These are phyloP conservation scores for Globisporangium nunn DNA, from an alignment of 352 stramenopile genomes.

Conservation along the genomic window DNA sequence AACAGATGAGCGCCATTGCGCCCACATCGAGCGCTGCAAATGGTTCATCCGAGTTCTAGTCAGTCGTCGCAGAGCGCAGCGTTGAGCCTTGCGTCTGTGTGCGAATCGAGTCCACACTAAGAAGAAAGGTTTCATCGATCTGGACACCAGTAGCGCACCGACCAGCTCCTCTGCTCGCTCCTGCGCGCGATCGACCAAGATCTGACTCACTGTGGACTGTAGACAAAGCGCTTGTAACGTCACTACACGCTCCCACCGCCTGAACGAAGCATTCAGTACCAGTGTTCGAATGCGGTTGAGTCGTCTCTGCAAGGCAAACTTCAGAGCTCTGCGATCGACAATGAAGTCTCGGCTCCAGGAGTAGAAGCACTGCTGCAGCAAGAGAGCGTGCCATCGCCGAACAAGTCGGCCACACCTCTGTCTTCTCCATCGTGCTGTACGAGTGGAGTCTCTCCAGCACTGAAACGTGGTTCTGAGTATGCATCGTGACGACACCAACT, in stretches of 20 bases:
- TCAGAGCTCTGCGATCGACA: neutral
- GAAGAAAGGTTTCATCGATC: neutral
- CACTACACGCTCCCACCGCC: conserved; percentile 5
- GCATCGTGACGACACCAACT: neutral
- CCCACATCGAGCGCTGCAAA: neutral
- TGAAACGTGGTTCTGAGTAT: neutral
- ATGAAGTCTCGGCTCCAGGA: neutral
- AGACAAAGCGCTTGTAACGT: conserved; percentile 2
- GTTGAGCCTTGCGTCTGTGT: neutral
- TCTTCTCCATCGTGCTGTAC: neutral
- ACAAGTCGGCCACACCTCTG: neutral
- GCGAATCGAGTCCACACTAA: neutral
- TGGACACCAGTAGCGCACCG: neutral
- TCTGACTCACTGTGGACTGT: conserved; percentile 5
- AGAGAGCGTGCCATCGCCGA: neutral
- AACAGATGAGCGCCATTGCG: neutral
- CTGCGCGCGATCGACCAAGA: conserved; percentile 7
- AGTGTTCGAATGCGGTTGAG: neutral
- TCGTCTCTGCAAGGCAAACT: neutral
- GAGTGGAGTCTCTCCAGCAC: neutral
- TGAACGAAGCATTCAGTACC: neutral
- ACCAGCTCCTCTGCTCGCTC: conserved; percentile 3
- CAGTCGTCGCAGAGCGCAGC: neutral
- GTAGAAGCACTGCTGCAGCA: neutral
- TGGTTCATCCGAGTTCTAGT: neutral